phyloP scores from a whole-genome alignment of 2,329 filamentous ascomycete species.

The Arthrinium puccinioides region DNA sequence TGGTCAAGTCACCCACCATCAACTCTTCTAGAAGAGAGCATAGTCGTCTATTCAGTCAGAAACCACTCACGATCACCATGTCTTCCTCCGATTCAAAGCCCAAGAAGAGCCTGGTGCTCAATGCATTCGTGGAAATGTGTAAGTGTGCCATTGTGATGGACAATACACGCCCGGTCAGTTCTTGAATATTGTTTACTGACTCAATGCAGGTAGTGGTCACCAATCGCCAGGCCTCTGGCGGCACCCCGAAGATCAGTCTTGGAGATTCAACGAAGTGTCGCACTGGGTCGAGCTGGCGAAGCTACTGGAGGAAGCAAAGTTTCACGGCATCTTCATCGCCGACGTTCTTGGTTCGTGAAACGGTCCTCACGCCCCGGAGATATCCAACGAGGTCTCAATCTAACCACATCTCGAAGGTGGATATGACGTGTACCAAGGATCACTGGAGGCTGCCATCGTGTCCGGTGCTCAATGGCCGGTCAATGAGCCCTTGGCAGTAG shows the following conservation, averaged over 20 bases:
- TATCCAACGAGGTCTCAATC: not conserved
- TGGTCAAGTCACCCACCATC: no score
- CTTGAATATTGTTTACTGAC: not conserved
- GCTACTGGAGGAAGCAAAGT: constrained; percentile 52
- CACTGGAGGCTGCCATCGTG: constrained; percentile 49
- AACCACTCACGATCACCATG: not conserved
- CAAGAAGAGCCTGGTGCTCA: constrained; percentile 8
- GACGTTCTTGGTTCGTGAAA: constrained; percentile 44
- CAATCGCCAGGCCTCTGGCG: constrained; percentile 20
- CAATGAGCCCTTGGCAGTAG: constrained; percentile 57
- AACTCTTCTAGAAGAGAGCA: no score
- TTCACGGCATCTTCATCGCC: constrained; percentile 59
- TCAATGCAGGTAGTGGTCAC: constrained; percentile 4
- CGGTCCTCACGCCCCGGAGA: no score
- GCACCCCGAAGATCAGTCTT: constrained; percentile 53
- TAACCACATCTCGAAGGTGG: constrained; percentile 33
- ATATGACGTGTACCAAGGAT: constrained; percentile 62
- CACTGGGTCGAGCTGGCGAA: constrained; percentile 62
- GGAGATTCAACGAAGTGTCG: constrained; percentile 48
- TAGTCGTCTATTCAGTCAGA: not conserved
- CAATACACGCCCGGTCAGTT: no score
- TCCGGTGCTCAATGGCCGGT: constrained; percentile 65
- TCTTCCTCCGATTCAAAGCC: not conserved
- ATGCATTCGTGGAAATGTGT: constrained; percentile 10
- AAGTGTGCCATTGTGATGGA: not conserved